A percentile compares a stretch with the other conserved stretches of the same genome.
These are phyloP conservation scores for Clonostachys solani DNA, from an alignment of 2,329 filamentous ascomycete species.

Conservation along the genomic window DNA sequence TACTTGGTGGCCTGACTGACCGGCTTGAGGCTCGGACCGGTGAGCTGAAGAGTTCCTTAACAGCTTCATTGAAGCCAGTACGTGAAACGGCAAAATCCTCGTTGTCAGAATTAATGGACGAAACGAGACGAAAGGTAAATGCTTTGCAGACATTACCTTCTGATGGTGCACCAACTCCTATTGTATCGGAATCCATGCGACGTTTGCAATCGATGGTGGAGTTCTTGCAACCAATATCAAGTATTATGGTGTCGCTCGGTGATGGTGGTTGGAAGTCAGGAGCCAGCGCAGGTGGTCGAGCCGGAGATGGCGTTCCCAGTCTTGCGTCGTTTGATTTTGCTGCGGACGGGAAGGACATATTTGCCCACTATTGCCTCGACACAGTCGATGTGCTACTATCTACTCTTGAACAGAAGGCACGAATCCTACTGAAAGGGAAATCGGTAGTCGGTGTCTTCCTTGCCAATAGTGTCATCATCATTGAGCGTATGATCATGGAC, in stretches of 20 bases:
- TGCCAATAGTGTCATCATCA: conserved; percentile 79
- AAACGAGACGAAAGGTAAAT: conserved; percentile 68
- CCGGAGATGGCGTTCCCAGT: conserved; percentile 63
- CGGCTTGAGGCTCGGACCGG: conserved; percentile 79
- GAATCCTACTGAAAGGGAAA: conserved; percentile 70
- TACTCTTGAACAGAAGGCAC: conserved; percentile 71
- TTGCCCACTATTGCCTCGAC: conserved; percentile 86
- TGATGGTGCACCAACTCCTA: conserved; percentile 73
- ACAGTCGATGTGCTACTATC: conserved; percentile 78
- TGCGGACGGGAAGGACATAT: conserved; percentile 82
- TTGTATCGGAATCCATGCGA: conserved; percentile 82
- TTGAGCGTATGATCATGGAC: conserved; percentile 78
- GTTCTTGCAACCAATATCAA: conserved; percentile 81
- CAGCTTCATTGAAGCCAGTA: conserved; percentile 82
- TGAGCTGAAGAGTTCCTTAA: conserved; percentile 77
- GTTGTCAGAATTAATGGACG: conserved; percentile 76
- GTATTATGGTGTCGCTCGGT: conserved; percentile 86
- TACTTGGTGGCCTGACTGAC: conserved; percentile 75
- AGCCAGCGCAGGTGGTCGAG: conserved; percentile 44
- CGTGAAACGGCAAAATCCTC: conserved; percentile 89
- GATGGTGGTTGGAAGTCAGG: conserved; percentile 81
- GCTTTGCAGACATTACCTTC: conserved; percentile 64
- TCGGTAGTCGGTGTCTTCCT: conserved; percentile 82
- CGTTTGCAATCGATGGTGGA: conserved; percentile 82
- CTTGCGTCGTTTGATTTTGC: conserved; percentile 80